Base-by-base conservation (phyloP, 352 stramenopile genomes). In the Phytophthora agathidicida region DNA sequence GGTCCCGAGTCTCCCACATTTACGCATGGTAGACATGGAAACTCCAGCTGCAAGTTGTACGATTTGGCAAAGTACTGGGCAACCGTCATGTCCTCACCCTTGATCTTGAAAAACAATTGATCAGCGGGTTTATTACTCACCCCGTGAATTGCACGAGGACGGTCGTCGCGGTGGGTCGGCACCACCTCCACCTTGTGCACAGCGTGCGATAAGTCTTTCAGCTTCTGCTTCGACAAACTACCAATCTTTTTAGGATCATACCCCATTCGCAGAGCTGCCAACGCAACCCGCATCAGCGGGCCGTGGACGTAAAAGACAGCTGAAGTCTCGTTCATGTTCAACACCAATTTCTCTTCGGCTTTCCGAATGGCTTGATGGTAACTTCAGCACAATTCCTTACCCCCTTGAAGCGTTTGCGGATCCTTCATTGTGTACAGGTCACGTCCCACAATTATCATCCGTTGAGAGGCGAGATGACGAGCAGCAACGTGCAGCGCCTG, bases 381-480 rank as follows among this genome's bases (percentile, higher is more conserved):
- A 0, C 80, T 77, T 68, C 73, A 88, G 44, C 68, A 83, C 1
- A 88, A 36, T 35, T 86, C 77, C 20, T 83, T 83, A 10, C 77
- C 80, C 17, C 76, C 73, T 3, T 71, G 65, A 0, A 90, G 54
- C 6, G 71, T 36, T 20, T 83, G 45, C 1, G 71, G 73, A 4
- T 81, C 73, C 50, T 75, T 77, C 60, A 83, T 73, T 0, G 65
- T 71, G 38, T 87, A 88, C 7, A 88, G 67, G 33, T 88, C 86
- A n/a, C 71, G 66, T 0, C 80, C 80, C 3, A 86, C 73, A 11
- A 67, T 30, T 22, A 83, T 81, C 49, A 82, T 54, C 1, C 67
- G 65, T 22, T 84, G 64, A 8, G 70, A 53, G 3, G 70, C 68
- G 9, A 80, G 48, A 33, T 83, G 59, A 3, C 80, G 73, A 14